Conservation (phyloP, 176 grass and related monocot genomes). For the Cenchrus americanus region DNA sequence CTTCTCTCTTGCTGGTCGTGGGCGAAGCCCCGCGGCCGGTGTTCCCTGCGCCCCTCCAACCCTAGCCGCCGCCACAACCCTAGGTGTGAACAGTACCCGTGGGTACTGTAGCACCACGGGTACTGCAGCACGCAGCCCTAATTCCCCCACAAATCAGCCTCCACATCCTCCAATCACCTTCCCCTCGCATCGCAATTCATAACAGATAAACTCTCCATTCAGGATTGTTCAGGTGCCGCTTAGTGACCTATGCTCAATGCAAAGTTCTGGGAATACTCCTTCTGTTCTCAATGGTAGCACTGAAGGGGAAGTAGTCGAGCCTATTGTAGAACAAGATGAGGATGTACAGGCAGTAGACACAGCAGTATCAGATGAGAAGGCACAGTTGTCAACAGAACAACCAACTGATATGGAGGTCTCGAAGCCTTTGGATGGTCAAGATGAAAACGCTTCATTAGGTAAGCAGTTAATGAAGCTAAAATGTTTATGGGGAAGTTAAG, state of each 20-base stretch:
- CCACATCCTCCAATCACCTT: too few relatives aligned
- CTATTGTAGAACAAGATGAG: conserved; percentile 33
- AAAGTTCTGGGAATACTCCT: conserved; percentile 45
- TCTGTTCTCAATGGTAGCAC: conserved; percentile 33
- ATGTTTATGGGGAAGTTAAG: neutral
- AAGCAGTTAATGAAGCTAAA: conserved; percentile 22
- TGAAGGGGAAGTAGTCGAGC: neutral
- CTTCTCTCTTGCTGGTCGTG: too few relatives aligned
- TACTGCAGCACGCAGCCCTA: too few relatives aligned
- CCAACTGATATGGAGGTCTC: conserved; percentile 39
- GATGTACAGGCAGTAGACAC: conserved; percentile 20
- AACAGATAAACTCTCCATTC: conserved; percentile 49
- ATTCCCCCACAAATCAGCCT: too few relatives aligned
- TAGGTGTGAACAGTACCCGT: too few relatives aligned
- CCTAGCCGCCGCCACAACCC: too few relatives aligned
- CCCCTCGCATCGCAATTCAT: too few relatives aligned
- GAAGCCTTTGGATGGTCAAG: conserved; percentile 56
- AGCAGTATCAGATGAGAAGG: conserved; percentile 35
- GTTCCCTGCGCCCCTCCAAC: too few relatives aligned
- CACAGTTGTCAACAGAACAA: neutral
- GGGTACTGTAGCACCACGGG: too few relatives aligned
- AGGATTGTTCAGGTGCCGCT: conserved; percentile 85
- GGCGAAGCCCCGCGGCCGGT: too few relatives aligned
- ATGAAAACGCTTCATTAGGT: conserved; percentile 59
- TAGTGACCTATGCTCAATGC: conserved; percentile 53